A percentile compares a stretch with the other conserved stretches of the same genome.
Conservation (phyloP, 2,329 filamentous ascomycete genomes). For the Beauveria sp. region DNA sequence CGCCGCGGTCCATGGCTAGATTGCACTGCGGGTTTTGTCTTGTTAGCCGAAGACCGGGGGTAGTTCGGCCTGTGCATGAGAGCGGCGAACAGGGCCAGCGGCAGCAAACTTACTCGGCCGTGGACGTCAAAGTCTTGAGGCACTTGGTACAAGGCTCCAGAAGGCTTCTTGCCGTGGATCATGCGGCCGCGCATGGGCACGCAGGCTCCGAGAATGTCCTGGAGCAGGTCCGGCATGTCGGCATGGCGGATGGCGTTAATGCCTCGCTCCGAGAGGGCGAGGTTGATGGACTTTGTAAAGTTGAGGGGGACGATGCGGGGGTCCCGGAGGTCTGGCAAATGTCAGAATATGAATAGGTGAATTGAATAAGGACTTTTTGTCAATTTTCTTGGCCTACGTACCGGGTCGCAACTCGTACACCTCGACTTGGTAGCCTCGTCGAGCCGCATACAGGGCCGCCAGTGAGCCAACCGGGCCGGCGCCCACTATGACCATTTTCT, state of each 20-base stretch:
- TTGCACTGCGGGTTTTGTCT: slow-evolving; percentile 51
- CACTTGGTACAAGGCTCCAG: slow-evolving; percentile 66
- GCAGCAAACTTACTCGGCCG: slow-evolving; percentile 56
- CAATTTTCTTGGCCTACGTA: slow-evolving; percentile 34
- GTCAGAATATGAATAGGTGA: not conserved
- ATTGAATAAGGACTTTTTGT: not conserved
- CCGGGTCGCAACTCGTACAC: slow-evolving; percentile 89
- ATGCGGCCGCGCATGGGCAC: slow-evolving; percentile 95
- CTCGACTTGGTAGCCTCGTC: slow-evolving; percentile 81
- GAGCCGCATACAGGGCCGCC: slow-evolving; percentile 85
- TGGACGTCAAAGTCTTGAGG: slow-evolving; percentile 88
- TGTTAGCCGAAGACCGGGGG: not conserved
- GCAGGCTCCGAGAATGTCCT: slow-evolving; percentile 66
- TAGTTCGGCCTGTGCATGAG: not conserved
- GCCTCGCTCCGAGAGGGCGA: slow-evolving; percentile 87
- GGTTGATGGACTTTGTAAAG: slow-evolving; percentile 97
- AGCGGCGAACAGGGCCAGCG: not conserved
- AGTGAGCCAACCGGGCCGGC: slow-evolving; percentile 90
- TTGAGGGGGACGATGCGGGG: slow-evolving; percentile 78
- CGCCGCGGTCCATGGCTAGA: slow-evolving; percentile 75
- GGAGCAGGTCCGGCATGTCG: slow-evolving; percentile 57
- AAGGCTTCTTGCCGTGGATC: slow-evolving; percentile 69
- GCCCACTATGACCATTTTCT: slow-evolving; percentile 78
- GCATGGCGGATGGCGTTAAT: slow-evolving; percentile 78
- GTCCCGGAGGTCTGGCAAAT: slow-evolving; percentile 68